Evolutionary conservation across 164 flowering plant species (phyloP), one percentile per base, ranked within the genome.

Genomic region (Sextonia rubra): DNA sequence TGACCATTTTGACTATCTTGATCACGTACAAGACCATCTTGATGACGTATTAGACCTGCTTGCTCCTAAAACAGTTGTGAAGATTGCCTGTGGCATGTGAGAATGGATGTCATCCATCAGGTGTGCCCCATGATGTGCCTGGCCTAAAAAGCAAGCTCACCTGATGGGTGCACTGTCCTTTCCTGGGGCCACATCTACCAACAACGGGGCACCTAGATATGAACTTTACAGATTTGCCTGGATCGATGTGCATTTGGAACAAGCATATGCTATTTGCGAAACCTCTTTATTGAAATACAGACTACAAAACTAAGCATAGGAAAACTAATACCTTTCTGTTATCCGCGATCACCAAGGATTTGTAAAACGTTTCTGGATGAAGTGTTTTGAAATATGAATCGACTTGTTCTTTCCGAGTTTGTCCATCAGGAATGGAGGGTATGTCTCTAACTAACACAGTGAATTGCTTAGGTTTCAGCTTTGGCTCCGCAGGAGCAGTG

Each of bases 401-500:
- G 20, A 95, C 90, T 73, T 93, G 98, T 72, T 95, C 93, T 79
- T 93, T 91, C 47, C 88, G 78, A 60, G 85, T 85, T 77, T 91
- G 89, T 12, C 96, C 93, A 55, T 73, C 77, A 52, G 84, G 76
- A 18, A 71, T 73, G 29, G 84, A 74, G 72, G 99, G 99, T 24
- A 95, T 83, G 77, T 95, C 99, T 76, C 98, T 84, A 14, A 93
- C 98, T 29, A 95, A 82, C 73, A 88, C 74, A n/a, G 90, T 89
- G 79, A 84, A 95, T 79, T 93, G 99, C 66, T 95, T 93, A 0
- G 86, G 76, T 77, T 79, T 89, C 71, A 79, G 85, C 58, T 86
- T 90, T 27, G 90, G 82, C 58, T 91, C 79, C 82, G 74, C 82
- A 24, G 90, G 78, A 30, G 97, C 95, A 44, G 83, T 49, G 6